Percentiles rank a stretch among this genome's conserved stretches.
These are phyloP conservation scores for Lactifluus rugatus DNA, from an alignment of 768 basidiomycete species.

Conservation along the genomic window DNA sequence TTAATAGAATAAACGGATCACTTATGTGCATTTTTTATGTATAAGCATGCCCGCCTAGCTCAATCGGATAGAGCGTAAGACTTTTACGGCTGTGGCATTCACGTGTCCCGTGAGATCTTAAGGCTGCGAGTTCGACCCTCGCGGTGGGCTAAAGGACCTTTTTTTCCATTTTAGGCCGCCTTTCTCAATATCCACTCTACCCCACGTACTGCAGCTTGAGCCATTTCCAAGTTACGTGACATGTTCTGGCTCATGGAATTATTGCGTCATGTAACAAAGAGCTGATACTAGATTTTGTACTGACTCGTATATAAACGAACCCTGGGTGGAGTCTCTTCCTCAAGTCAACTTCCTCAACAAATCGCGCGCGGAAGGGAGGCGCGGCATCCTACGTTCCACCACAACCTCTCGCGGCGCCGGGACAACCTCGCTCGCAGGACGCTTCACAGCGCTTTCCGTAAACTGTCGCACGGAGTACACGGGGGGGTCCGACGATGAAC, in stretches of 20 bases:
- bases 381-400: conserved; percentile 14
- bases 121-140: conserved; percentile 58
- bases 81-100: conserved; percentile 31
- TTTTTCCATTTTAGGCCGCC: neutral
- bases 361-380: conserved; percentile 12
- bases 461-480: neutral
- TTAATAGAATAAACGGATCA: too few relatives aligned
- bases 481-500: conserved; percentile 12
- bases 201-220: too few relatives aligned
- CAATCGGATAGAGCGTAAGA: conserved; percentile 55
- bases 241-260: too few relatives aligned
- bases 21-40: neutral
- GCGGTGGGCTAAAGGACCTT: conserved; percentile 39
- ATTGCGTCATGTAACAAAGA: too few relatives aligned
- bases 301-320: neutral
- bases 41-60: conserved; percentile 40
- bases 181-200: neutral
- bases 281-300: too few relatives aligned
- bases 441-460: neutral
- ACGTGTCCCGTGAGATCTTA: conserved; percentile 31
- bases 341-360: conserved; percentile 11
- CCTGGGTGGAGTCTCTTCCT: neutral
- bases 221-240: too few relatives aligned
- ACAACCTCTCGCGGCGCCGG: neutral
- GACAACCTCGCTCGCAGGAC: conserved; percentile 9